These are phyloP conservation scores for Blastomyces silverae DNA, from an alignment of 2,329 filamentous ascomycete species.

Conservation along the genomic window DNA sequence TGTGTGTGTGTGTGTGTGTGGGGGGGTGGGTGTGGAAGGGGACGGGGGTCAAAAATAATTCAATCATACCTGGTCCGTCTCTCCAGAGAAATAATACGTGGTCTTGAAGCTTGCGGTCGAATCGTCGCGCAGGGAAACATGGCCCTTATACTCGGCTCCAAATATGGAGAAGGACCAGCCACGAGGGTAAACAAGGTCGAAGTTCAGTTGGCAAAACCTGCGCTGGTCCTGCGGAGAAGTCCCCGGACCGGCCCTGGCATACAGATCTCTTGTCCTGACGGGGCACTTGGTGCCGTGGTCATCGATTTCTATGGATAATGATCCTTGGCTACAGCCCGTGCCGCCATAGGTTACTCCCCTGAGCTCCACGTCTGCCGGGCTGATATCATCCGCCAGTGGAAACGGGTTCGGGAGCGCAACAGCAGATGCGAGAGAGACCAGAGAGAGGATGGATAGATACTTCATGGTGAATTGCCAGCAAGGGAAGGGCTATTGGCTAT, in stretches of 20 bases:
- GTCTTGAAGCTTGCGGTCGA: conserved; percentile 14
- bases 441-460: neutral
- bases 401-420: neutral
- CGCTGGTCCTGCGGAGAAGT: conserved; percentile 13
- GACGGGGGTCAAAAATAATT: neutral
- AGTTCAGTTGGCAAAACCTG: conserved; percentile 20
- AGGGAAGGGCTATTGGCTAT: neutral
- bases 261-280: conserved; percentile 16
- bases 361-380: conserved; percentile 12
- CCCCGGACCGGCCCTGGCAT: conserved; percentile 14
- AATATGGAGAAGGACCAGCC: conserved; percentile 19
- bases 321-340: conserved; percentile 17
- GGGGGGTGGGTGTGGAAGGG: too few species aligned
- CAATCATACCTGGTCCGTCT: conserved; percentile 17
- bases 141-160: conserved; percentile 17
- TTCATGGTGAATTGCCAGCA: conserved; percentile 6
- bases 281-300: conserved; percentile 17
- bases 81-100: conserved; percentile 20
- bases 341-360: conserved; percentile 17
- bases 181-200: conserved; percentile 18
- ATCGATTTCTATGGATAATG: conserved; percentile 13
- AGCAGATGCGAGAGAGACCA: conserved; percentile 5
- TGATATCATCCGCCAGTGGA: neutral
- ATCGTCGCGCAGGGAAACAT: conserved; percentile 13
- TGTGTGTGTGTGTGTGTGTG: too few species aligned